phyloP scores from a whole-genome alignment of 176 grass and related monocot species.

The Canna indica region DNA sequence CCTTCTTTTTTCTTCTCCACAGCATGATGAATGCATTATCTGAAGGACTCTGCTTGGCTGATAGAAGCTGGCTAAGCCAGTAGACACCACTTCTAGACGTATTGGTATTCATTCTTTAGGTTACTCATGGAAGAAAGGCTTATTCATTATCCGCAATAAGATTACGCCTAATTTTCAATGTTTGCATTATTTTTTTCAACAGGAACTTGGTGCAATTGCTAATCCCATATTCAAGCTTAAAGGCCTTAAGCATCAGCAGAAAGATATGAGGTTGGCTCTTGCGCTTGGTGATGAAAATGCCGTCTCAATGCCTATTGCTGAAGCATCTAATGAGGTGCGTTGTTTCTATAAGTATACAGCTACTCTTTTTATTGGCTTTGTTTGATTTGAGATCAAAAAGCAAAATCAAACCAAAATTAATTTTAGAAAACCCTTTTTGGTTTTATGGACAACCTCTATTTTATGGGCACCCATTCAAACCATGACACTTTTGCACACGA shows the following conservation, averaged over 20 bases:
- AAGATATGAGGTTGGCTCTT: constrained; percentile 90
- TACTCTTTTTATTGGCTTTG: not conserved
- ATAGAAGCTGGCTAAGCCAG: constrained; percentile 63
- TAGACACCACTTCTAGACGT: constrained; percentile 76
- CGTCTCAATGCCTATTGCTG: constrained; percentile 75
- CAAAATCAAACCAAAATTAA: too few species aligned
- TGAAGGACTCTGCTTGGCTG: constrained; percentile 78
- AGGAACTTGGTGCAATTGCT: constrained; percentile 68
- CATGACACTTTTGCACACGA: too few species aligned
- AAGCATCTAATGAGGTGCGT: constrained; percentile 72
- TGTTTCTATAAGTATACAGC: not conserved
- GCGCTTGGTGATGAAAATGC: constrained; percentile 61
- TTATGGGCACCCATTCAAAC: too few species aligned
- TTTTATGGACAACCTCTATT: too few species aligned
- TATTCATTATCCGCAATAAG: not conserved
- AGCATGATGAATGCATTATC: constrained; percentile 95
- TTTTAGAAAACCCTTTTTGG: too few species aligned
- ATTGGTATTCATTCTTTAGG: constrained; percentile 30
- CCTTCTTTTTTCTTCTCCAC: constrained; percentile 12
- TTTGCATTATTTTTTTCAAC: constrained; percentile 5
- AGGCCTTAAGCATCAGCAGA: constrained; percentile 98
- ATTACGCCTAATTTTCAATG: not conserved
- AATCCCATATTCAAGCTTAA: constrained; percentile 98
- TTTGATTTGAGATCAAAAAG: too few species aligned
- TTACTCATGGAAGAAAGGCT: not conserved